Conservation (phyloP, 2,329 filamentous ascomycete genomes). For the Aspergillus fructus region DNA sequence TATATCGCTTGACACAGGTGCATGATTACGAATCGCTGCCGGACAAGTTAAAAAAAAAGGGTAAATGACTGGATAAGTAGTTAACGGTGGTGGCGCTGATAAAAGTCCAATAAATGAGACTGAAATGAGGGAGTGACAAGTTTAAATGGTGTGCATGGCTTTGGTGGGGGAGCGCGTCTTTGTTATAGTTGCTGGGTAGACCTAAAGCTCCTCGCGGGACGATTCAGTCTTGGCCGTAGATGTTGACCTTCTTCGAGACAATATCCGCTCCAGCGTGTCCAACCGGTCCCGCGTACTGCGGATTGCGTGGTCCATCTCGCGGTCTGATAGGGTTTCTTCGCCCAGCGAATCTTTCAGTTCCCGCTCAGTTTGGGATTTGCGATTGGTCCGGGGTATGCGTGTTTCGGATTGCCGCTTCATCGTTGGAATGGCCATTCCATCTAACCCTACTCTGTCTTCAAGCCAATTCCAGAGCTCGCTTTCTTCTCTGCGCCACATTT, state of each 20-base stretch:
- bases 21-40: constrained; percentile 1
- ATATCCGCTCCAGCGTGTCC: constrained; percentile 69
- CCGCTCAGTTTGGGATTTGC: constrained; percentile 35
- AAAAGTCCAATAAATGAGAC: background rate
- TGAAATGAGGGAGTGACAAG: background rate
- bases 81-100: background rate
- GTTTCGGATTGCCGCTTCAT: constrained; percentile 28
- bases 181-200: background rate
- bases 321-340: constrained; percentile 68
- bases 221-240: constrained; percentile 17
- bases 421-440: constrained; percentile 48
- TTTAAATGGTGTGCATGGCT: background rate
- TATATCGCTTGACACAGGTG: constrained; percentile 1
- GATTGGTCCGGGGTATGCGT: constrained; percentile 44
- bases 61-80: background rate
- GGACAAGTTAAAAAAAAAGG: background rate
- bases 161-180: constrained; percentile 6
- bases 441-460: constrained; percentile 78
- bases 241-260: constrained; percentile 56
- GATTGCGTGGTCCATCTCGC: constrained; percentile 77
- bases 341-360: constrained; percentile 58
- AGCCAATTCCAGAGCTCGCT: constrained; percentile 91
- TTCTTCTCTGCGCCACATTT: constrained; percentile 87
- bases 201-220: constrained; percentile 26
- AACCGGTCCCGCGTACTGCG: constrained; percentile 83